A percentile compares a stretch with the other conserved stretches of the same genome.
Evolutionary conservation across 805 yeast species (phyloP).

Genomic region (Lachancea sp.): DNA sequence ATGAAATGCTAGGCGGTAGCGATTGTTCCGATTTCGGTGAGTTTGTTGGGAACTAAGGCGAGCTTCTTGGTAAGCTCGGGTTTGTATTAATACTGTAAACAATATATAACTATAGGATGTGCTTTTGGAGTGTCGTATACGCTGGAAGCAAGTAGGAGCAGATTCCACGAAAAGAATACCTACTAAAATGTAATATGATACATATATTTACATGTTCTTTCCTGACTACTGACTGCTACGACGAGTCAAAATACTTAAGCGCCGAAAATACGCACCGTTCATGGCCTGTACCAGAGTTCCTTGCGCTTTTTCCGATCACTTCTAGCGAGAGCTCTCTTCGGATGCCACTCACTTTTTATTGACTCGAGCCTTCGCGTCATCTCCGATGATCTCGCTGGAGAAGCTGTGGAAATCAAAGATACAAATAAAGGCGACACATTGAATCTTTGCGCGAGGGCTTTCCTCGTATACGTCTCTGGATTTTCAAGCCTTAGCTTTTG

Average conservation of each 20-base stretch:
- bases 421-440: slow-evolving; percentile 47
- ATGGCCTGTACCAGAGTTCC: slow-evolving; percentile 54
- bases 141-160: too few relatives aligned
- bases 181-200: neutral
- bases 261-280: neutral
- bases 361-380: slow-evolving; percentile 42
- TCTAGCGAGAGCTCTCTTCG: slow-evolving; percentile 43
- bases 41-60: slow-evolving; percentile 3
- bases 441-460: slow-evolving; percentile 54
- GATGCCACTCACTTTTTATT: slow-evolving; percentile 46
- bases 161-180: too few relatives aligned
- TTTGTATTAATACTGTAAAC: slow-evolving; percentile 3
- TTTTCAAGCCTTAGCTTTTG: slow-evolving; percentile 46
- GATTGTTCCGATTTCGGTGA: slow-evolving; percentile 11
- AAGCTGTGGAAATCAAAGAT: slow-evolving; percentile 45
- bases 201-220: slow-evolving; percentile 8
- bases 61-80: neutral
- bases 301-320: slow-evolving; percentile 54
- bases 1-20: slow-evolving; percentile 20
- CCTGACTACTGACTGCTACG: too few relatives aligned
- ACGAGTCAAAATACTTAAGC: too few relatives aligned
- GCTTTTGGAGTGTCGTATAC: too few relatives aligned
- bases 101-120: neutral
- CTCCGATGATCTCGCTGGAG: slow-evolving; percentile 36
- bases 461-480: slow-evolving; percentile 59